Percentiles rank a stretch among this genome's conserved stretches.
phyloP scores from a whole-genome alignment of 306 rosid genomes.

The Begonia peltatifolia region DNA sequence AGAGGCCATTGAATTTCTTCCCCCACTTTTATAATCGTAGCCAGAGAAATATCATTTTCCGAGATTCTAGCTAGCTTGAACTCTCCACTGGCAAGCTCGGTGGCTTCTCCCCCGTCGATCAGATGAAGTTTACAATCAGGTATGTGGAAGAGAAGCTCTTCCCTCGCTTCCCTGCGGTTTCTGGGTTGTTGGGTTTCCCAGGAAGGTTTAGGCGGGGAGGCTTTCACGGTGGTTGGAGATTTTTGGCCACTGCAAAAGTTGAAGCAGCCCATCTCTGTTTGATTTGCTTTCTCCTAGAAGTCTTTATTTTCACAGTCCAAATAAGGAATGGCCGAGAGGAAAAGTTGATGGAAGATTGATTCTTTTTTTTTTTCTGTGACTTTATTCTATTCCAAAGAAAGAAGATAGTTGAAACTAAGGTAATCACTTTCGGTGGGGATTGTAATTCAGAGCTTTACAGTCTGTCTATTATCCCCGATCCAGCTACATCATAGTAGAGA shows the following conservation, averaged over 20 bases:
- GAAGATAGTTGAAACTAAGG: conserved; percentile 8
- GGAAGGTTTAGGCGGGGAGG: conserved; percentile 4
- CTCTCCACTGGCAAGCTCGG: conserved; percentile 51
- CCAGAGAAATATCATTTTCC: conserved; percentile 48
- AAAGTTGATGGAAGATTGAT: conserved; percentile 17
- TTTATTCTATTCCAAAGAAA: conserved; percentile 34
- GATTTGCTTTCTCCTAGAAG: conserved; percentile 6
- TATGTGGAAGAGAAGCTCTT: conserved; percentile 43
- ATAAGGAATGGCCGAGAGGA: conserved; percentile 1
- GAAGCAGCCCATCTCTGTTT: conserved; percentile 50
- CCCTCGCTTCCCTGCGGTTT: conserved; percentile 35
- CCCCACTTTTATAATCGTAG: conserved; percentile 61
- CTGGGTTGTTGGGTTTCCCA: conserved; percentile 13
- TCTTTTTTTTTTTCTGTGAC: conserved; percentile 18
- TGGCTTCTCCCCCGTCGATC: conserved; percentile 68
- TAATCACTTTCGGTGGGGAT: conserved; percentile 48
- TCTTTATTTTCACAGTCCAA: background rate
- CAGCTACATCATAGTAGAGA: too few relatives aligned
- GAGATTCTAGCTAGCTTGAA: conserved; percentile 43
- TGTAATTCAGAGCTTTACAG: conserved; percentile 9
- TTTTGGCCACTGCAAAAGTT: conserved; percentile 25
- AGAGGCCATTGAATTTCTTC: conserved; percentile 84
- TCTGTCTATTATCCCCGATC: background rate
- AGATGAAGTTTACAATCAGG: conserved; percentile 63
- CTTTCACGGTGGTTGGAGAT: conserved; percentile 15